A percentile compares a stretch with the other conserved stretches of the same genome.
Conservation (phyloP, 1,284 basidiomycete species). For the Volvariella volvacea region DNA sequence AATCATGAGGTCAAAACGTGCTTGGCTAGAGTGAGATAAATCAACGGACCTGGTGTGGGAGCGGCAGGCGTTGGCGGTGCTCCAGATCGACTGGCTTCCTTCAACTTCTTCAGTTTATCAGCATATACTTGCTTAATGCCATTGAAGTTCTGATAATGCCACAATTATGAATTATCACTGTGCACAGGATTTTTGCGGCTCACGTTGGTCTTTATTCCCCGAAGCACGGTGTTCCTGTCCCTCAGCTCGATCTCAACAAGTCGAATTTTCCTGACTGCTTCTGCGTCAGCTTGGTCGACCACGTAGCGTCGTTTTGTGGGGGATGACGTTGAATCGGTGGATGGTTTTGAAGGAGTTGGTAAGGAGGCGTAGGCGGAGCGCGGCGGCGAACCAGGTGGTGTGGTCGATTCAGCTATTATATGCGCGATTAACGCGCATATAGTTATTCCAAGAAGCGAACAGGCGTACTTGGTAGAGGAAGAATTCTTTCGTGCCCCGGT, state of each 20-base stretch:
- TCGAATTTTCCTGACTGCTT: constrained; percentile 79
- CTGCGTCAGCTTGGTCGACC: constrained; percentile 69
- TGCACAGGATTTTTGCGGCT: constrained; percentile 16
- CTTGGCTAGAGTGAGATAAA: constrained; percentile 2
- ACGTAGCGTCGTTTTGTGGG: constrained; percentile 73
- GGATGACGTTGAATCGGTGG: constrained; percentile 33
- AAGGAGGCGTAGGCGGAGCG: constrained; percentile 17
- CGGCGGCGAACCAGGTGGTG: constrained; percentile 61
- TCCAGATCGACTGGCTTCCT: constrained; percentile 54
- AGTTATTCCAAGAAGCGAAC: not conserved
- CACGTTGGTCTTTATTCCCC: constrained; percentile 73
- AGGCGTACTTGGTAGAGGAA: constrained; percentile 49
- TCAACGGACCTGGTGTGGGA: constrained; percentile 27
- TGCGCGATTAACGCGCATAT: constrained; percentile 9
- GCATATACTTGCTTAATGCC: constrained; percentile 52
- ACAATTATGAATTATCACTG: not conserved
- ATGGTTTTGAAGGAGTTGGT: constrained; percentile 31
- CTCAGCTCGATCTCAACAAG: constrained; percentile 66
- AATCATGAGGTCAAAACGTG: not conserved
- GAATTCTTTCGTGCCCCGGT: constrained; percentile 47
- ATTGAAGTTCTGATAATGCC: constrained; percentile 57
- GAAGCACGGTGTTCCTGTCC: constrained; percentile 71
- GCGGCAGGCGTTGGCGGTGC: constrained; percentile 23
- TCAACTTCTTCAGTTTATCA: constrained; percentile 72
- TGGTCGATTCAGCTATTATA: constrained; percentile 35